phyloP scores from a whole-genome alignment of 768 basidiomycete genomes.

The Wakefieldia striispora region DNA sequence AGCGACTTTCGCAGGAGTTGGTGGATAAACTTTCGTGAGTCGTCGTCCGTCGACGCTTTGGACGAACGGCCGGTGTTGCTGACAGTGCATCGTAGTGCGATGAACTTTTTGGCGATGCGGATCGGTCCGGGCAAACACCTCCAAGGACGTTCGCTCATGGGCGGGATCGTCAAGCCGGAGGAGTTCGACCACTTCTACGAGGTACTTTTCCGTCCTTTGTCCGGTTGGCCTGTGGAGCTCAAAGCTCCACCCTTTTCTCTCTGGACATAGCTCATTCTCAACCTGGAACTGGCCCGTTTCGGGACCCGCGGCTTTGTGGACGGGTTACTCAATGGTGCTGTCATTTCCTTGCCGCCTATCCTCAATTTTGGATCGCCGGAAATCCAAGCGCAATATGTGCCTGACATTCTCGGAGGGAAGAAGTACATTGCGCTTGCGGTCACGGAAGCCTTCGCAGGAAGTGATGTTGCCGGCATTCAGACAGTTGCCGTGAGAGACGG shows the following conservation, averaged over 20 bases:
- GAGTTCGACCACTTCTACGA: conserved; percentile 96
- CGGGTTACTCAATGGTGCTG: conserved; percentile 75
- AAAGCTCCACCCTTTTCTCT: neutral
- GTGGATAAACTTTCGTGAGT: conserved; percentile 81
- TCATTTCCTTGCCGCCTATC: conserved; percentile 88
- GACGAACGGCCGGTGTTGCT: neutral
- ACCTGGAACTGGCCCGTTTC: conserved; percentile 79
- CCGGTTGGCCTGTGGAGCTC: neutral
- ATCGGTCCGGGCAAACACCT: conserved; percentile 83
- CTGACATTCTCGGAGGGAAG: conserved; percentile 71
- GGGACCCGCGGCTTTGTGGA: conserved; percentile 87
- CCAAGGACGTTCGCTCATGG: conserved; percentile 75
- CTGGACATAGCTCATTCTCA: conserved; percentile 60
- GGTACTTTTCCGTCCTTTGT: conserved; percentile 36
- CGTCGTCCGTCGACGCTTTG: no score
- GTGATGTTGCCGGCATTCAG: conserved; percentile 80
- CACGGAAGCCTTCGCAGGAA: conserved; percentile 90
- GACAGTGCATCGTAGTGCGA: conserved; percentile 43
- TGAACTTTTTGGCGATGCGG: conserved; percentile 63
- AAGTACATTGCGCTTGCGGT: conserved; percentile 90
- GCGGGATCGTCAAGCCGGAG: conserved; percentile 78
- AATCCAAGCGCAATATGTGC: conserved; percentile 65
- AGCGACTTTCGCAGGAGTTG: conserved; percentile 80
- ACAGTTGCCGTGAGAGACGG: conserved; percentile 86
- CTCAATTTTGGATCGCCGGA: conserved; percentile 84